Evolutionary conservation across 345 rosid species (phyloP).

Genomic region (Bruguiera sexangula): DNA sequence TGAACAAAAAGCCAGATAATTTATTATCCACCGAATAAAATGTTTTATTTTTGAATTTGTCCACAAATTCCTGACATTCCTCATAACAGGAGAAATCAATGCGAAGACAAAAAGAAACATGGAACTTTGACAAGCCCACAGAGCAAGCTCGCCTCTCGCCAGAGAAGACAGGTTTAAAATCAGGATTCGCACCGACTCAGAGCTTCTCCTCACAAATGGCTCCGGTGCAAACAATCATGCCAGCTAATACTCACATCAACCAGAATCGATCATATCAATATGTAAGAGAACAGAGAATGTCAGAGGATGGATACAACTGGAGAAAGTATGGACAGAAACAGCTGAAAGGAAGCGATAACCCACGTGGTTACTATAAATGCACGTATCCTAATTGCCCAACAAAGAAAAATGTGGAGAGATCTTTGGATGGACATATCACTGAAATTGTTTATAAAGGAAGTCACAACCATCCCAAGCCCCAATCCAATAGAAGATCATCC

Average conservation of each 20-base stretch:
- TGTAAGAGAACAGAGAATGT: slow-evolving; percentile 16
- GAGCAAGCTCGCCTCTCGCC: slow-evolving; percentile 20
- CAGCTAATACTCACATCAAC: neutral
- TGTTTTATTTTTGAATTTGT: no score
- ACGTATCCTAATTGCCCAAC: slow-evolving; percentile 28
- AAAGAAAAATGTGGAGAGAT: slow-evolving; percentile 33
- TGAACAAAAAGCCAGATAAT: no score
- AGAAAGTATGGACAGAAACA: slow-evolving; percentile 35
- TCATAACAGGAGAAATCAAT: slow-evolving; percentile 38
- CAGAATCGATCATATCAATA: slow-evolving; percentile 11
- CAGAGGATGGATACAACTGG: slow-evolving; percentile 35
- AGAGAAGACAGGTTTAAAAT: slow-evolving; percentile 26
- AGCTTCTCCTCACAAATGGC: slow-evolving; percentile 18
- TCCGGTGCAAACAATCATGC: slow-evolving; percentile 30
- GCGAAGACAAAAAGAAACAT: slow-evolving; percentile 31
- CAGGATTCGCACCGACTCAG: slow-evolving; percentile 37
- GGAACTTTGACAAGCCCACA: slow-evolving; percentile 35
- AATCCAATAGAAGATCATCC: slow-evolving; percentile 18
- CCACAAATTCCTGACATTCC: neutral
- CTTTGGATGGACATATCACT: slow-evolving; percentile 31
- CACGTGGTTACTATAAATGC: slow-evolving; percentile 30
- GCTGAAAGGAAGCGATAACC: slow-evolving; percentile 34
- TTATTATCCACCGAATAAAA: no score
- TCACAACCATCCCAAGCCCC: slow-evolving; percentile 32
- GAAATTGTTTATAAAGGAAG: slow-evolving; percentile 33